Conservation (phyloP, 2,329 filamentous ascomycete species). For the Trichocomaceae sp. region DNA sequence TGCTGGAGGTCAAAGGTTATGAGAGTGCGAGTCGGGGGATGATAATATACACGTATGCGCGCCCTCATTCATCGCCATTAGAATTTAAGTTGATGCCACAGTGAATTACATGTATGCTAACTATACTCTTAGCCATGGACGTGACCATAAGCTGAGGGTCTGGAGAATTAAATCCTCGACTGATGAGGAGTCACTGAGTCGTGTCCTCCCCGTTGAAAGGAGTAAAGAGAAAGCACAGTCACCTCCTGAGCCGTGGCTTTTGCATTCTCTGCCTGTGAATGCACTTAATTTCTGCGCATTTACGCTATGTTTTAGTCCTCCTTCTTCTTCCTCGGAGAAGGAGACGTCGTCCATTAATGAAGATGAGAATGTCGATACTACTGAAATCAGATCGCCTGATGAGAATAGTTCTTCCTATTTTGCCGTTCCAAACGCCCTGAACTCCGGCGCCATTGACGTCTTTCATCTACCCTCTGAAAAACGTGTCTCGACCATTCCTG, state of each 20-base stretch:
- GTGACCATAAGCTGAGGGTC: slow-evolving; percentile 77
- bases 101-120: neutral
- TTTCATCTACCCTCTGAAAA: slow-evolving; percentile 71
- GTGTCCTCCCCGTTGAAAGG: slow-evolving; percentile 63
- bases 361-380: neutral
- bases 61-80: neutral
- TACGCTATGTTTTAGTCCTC: slow-evolving; percentile 48
- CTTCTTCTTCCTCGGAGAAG: neutral
- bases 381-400: neutral
- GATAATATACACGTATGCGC: slow-evolving; percentile 70
- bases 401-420: slow-evolving; percentile 49
- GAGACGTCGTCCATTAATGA: too few species aligned
- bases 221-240: slow-evolving; percentile 40
- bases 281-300: slow-evolving; percentile 95
- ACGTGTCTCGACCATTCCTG: slow-evolving; percentile 56
- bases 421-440: slow-evolving; percentile 72
- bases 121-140: slow-evolving; percentile 62
- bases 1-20: slow-evolving; percentile 68
- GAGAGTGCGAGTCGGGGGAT: slow-evolving; percentile 32
- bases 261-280: slow-evolving; percentile 78
- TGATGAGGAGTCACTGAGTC: slow-evolving; percentile 48
- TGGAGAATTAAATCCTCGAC: slow-evolving; percentile 71
- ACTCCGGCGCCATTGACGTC: slow-evolving; percentile 73
- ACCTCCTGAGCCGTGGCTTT: slow-evolving; percentile 63
- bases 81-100: neutral